Base-by-base conservation (phyloP, 345 rosid genomes). In the Psidium friedrichsthalianum region DNA sequence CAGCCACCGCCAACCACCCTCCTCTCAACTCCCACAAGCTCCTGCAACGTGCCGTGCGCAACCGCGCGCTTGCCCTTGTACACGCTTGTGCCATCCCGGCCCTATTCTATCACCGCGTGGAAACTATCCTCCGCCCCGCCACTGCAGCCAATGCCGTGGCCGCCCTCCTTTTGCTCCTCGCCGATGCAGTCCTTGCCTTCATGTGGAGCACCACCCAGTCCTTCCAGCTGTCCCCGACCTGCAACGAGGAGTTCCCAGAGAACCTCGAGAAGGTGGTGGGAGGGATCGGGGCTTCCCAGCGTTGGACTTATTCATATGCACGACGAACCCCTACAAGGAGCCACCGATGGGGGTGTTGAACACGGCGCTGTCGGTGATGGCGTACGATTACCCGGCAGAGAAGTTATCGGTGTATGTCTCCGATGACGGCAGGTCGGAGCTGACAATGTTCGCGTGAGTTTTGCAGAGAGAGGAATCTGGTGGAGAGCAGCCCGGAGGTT, bases 241-340 rank as follows among this genome's bases (percentile, higher is more conserved):
- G 64, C 29, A 90, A 96, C 6, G 49, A 83, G 25, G 93, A 95
- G 52, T 87, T 85, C 88, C 95, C 93, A 0, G 95, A 92, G 80
- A 89, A 87, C 85, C 91, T 91, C 4, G 55, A 89, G 36, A 88
- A 82, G 58, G 86, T 86, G 20, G 9, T 87, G 52, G 85, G 85
- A n/a, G 84, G 86, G 11, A 8, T 47, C 13, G 90, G 89, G 92
- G 92, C 10, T 91, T 87, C 25, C 98, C 98, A 0, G 90, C 83
- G 15, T 10, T 96, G 54, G 99, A 96, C 53, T 90, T 96, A 86
- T 94, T 95, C 82, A 86, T 96, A 61, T 96, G 98, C 94, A 95
- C 99, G 22, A 96, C 99, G 51, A 98, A 95, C 88, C 99, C 98
- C 0, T 91, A 88, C 89, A 96, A 93, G 88, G 99, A 96, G 87